phyloP scores from a whole-genome alignment of 257 asterid species.

The Henckelia pumila region DNA sequence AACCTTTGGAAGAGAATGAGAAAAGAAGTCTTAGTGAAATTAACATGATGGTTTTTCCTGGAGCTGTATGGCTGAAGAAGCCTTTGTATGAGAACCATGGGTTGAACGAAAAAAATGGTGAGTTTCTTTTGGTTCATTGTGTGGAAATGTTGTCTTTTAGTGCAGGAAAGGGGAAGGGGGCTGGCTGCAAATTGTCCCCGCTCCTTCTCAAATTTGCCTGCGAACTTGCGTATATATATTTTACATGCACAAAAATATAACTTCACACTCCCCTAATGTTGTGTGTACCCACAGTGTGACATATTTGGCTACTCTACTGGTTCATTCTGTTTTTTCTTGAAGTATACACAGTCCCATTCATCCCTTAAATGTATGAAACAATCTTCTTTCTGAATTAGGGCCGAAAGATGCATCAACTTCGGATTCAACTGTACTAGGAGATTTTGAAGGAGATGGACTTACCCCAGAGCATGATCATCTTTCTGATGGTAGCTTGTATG shows the following conservation, averaged over 20 bases:
- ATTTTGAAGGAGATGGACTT: slow-evolving; percentile 17
- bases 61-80: slow-evolving; percentile 84
- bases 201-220: neutral
- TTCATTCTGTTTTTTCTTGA: neutral
- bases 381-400: slow-evolving; percentile 23
- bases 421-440: slow-evolving; percentile 19
- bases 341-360: neutral
- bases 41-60: slow-evolving; percentile 93
- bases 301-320: neutral
- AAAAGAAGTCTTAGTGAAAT: slow-evolving; percentile 52
- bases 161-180: neutral
- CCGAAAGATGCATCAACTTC: slow-evolving; percentile 16
- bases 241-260: neutral
- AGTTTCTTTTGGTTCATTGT: slow-evolving; percentile 22
- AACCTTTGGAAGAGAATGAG: slow-evolving; percentile 68
- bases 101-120: slow-evolving; percentile 37
- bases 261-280: neutral
- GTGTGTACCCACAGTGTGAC: neutral
- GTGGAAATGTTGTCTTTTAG: slow-evolving; percentile 1
- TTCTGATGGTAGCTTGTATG: slow-evolving; percentile 20
- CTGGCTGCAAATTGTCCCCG: neutral
- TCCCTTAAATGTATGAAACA: neutral
- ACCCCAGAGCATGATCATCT: slow-evolving; percentile 20
- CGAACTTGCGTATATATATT: neutral
- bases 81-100: slow-evolving; percentile 32